Evolutionary conservation across 805 yeast species (phyloP).

Genomic region (Clavispora santaluciae): DNA sequence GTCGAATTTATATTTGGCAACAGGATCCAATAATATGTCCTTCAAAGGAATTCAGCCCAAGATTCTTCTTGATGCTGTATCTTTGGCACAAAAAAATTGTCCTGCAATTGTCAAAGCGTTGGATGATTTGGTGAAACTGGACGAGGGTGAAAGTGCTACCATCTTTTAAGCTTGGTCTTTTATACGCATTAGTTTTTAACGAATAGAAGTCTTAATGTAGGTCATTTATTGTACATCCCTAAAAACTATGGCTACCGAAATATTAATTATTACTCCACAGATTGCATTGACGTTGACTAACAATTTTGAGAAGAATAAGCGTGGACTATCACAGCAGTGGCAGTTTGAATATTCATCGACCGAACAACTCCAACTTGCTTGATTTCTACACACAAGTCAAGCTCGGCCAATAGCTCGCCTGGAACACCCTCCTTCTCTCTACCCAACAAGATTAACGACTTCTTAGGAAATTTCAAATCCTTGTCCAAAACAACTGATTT

Average conservation of each 20-base stretch:
- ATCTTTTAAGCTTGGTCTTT: constrained; percentile 6
- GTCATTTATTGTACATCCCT: no score
- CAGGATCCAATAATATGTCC: constrained; percentile 37
- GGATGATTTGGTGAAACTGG: constrained; percentile 41
- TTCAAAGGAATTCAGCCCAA: constrained; percentile 53
- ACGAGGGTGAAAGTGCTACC: constrained; percentile 20
- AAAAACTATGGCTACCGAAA: no score
- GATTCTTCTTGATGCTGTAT: constrained; percentile 49
- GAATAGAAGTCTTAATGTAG: background rate
- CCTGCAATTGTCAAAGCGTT: constrained; percentile 55
- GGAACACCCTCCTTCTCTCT: constrained; percentile 90
- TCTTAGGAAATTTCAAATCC: constrained; percentile 68
- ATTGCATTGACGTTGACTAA: constrained; percentile 13
- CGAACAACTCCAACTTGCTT: constrained; percentile 89
- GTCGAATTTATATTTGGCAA: constrained; percentile 59
- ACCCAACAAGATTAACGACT: constrained; percentile 75
- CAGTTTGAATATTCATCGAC: constrained; percentile 96
- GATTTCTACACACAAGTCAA: constrained; percentile 85
- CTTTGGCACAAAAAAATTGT: constrained; percentile 59
- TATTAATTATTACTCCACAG: no score
- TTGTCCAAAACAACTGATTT: constrained; percentile 67
- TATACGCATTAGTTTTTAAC: background rate
- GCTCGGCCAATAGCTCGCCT: constrained; percentile 72
- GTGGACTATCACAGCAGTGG: constrained; percentile 90
- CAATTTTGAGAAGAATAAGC: constrained; percentile 76